phyloP scores from a whole-genome alignment of 768 basidiomycete genomes.

The Mycena olivaceomarginata region DNA sequence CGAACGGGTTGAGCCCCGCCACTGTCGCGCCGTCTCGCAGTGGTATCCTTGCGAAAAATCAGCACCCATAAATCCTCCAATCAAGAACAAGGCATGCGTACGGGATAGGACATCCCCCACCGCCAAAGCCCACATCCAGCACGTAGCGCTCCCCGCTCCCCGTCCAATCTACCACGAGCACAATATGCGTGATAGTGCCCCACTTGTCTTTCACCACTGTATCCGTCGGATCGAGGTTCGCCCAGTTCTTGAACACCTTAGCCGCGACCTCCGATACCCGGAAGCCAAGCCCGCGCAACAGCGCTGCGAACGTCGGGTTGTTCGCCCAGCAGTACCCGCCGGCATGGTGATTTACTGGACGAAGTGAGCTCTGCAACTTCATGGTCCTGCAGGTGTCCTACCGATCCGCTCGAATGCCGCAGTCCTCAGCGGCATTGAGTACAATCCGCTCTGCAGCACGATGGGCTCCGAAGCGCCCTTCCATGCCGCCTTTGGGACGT shows the following conservation, averaged over 20 bases:
- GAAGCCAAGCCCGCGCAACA: constrained; percentile 42
- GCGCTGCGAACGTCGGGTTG: constrained; percentile 42
- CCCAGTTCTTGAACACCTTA: constrained; percentile 46
- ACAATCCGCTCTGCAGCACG: constrained; percentile 36
- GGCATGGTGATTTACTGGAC: constrained; percentile 6
- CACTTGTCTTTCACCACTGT: constrained; percentile 34
- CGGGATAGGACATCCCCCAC: constrained; percentile 44
- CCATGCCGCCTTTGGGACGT: constrained; percentile 31
- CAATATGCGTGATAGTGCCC: constrained; percentile 44
- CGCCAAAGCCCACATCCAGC: constrained; percentile 44
- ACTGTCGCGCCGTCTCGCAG: constrained; percentile 43
- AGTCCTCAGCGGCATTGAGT: constrained; percentile 39
- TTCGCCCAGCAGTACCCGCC: constrained; percentile 44
- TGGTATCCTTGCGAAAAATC: constrained; percentile 18
- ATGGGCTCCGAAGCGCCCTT: constrained; percentile 40
- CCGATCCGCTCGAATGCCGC: constrained; percentile 40
- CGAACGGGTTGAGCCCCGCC: constrained; percentile 38
- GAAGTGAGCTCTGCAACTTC: background rate
- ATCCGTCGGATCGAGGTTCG: constrained; percentile 37
- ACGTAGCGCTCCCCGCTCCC: constrained; percentile 40
- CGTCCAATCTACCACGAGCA: constrained; percentile 42
- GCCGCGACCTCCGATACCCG: constrained; percentile 43
- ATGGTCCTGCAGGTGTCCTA: background rate
- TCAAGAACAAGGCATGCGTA: constrained; percentile 15
- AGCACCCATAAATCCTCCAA: background rate